A percentile compares a stretch with the other conserved stretches of the same genome.
Conservation (phyloP, 1,139 yeast species). For the Debaryomyces sp. region DNA sequence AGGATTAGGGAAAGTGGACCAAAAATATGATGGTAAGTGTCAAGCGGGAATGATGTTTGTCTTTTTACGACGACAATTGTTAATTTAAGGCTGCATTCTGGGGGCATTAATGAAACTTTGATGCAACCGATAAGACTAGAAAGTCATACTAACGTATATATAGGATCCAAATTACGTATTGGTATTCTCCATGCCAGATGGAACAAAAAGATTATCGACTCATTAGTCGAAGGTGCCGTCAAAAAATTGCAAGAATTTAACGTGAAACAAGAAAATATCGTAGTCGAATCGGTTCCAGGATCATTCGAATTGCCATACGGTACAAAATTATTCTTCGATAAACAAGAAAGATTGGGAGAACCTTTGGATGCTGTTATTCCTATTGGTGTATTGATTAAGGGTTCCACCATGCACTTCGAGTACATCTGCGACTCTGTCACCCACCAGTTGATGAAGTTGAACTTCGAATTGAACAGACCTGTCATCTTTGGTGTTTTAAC, state of each 20-base stretch:
- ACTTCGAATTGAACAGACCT: conserved; percentile 71
- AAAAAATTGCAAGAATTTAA: conserved; percentile 61
- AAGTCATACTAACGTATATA: conserved; percentile 13
- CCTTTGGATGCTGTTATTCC: conserved; percentile 87
- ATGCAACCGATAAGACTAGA: neutral
- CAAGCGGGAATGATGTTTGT: neutral
- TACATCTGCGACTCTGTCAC: conserved; percentile 92
- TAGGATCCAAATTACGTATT: conserved; percentile 63
- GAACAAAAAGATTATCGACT: conserved; percentile 78
- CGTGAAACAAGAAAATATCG: conserved; percentile 75
- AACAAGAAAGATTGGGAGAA: conserved; percentile 44
- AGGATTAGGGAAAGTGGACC: conserved; percentile 78
- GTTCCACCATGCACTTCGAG: conserved; percentile 97
- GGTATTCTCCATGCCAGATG: conserved; percentile 96
- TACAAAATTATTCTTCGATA: conserved; percentile 54
- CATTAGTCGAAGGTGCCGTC: conserved; percentile 79
- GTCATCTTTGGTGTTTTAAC: conserved; percentile 93
- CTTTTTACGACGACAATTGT: neutral
- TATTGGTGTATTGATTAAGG: conserved; percentile 93
- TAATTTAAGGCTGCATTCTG: neutral
- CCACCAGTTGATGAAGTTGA: conserved; percentile 81
- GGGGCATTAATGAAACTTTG: neutral
- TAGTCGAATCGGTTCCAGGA: conserved; percentile 88
- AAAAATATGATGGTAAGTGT: conserved; percentile 61
- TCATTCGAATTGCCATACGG: conserved; percentile 92